phyloP scores from a whole-genome alignment of 2,329 filamentous ascomycete genomes.

The Apiospora koreana region DNA sequence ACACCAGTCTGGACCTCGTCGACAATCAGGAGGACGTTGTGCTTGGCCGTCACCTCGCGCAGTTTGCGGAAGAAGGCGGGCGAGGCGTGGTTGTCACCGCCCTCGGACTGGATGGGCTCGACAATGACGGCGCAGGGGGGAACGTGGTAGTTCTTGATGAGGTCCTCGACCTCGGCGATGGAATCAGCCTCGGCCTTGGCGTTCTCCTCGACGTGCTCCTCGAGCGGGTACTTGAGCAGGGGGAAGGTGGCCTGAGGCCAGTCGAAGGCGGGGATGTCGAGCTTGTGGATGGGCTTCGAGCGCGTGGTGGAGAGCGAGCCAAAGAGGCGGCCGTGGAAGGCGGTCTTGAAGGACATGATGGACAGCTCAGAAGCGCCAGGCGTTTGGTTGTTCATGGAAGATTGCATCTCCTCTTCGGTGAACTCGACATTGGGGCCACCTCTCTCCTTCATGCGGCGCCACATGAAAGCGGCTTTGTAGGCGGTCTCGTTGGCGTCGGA shows the following conservation, averaged over 20 bases:
- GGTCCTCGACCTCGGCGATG: slow-evolving; percentile 78
- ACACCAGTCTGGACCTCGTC: slow-evolving; percentile 95
- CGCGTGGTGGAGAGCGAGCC: slow-evolving; percentile 85
- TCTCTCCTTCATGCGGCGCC: slow-evolving; percentile 77
- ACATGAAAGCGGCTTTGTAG: slow-evolving; percentile 96
- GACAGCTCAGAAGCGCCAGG: slow-evolving; percentile 79
- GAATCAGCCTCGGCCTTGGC: slow-evolving; percentile 78
- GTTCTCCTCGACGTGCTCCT: slow-evolving; percentile 78
- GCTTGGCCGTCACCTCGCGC: slow-evolving; percentile 74
- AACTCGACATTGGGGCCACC: slow-evolving; percentile 79
- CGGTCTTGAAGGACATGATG: slow-evolving; percentile 85
- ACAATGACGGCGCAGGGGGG: slow-evolving; percentile 81
- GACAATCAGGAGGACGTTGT: slow-evolving; percentile 82
- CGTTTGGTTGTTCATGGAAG: slow-evolving; percentile 76
- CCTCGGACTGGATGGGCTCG: slow-evolving; percentile 92
- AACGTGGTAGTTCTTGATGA: slow-evolving; percentile 77
- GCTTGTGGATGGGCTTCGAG: slow-evolving; percentile 91
- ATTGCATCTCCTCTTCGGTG: slow-evolving; percentile 71
- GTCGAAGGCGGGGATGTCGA: slow-evolving; percentile 93
- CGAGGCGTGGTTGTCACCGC: slow-evolving; percentile 91
- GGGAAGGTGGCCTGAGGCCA: slow-evolving; percentile 93
- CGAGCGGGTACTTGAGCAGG: slow-evolving; percentile 80
- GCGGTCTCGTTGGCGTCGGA: slow-evolving; percentile 94
- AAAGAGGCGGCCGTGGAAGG: slow-evolving; percentile 89
- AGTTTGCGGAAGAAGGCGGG: slow-evolving; percentile 85